Conservation (phyloP, 2,329 filamentous ascomycete species). For the Sarocladium strictum region DNA sequence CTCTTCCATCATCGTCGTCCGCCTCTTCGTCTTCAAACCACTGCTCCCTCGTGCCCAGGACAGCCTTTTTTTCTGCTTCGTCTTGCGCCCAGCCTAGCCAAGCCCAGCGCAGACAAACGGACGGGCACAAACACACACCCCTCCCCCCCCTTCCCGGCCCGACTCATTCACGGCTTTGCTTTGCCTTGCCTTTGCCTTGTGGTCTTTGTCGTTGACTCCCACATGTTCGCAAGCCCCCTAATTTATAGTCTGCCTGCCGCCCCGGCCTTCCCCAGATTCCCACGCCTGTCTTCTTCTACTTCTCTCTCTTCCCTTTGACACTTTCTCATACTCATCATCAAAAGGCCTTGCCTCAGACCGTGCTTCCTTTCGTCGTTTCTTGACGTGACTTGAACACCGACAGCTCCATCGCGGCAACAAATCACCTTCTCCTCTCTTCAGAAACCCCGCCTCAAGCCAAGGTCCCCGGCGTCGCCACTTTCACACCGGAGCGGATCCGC, state of each 20-base stretch:
- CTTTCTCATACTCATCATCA: not conserved
- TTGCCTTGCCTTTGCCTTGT: not conserved
- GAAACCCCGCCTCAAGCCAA: not conserved
- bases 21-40: not conserved
- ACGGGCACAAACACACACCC: not conserved
- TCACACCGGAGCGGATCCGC: conserved; percentile 4
- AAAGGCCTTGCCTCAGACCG: too few species aligned
- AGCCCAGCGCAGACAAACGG: not conserved
- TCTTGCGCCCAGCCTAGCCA: conserved; percentile 4
- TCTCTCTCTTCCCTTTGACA: not conserved
- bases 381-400: not conserved
- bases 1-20: not conserved
- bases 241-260: not conserved
- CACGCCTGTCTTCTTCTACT: not conserved
- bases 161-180: not conserved
- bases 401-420: not conserved
- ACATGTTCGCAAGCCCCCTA: not conserved
- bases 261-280: conserved; percentile 4
- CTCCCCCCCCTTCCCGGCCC: not conserved
- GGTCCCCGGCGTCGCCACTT: conserved; percentile 4
- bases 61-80: too few species aligned
- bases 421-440: not conserved
- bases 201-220: not conserved
- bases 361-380: too few species aligned
- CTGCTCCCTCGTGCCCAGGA: not conserved